Percentiles rank a stretch among this genome's conserved stretches.
Conservation (phyloP, 2,329 filamentous ascomycete genomes). For the Cordyceps pruinosa region DNA sequence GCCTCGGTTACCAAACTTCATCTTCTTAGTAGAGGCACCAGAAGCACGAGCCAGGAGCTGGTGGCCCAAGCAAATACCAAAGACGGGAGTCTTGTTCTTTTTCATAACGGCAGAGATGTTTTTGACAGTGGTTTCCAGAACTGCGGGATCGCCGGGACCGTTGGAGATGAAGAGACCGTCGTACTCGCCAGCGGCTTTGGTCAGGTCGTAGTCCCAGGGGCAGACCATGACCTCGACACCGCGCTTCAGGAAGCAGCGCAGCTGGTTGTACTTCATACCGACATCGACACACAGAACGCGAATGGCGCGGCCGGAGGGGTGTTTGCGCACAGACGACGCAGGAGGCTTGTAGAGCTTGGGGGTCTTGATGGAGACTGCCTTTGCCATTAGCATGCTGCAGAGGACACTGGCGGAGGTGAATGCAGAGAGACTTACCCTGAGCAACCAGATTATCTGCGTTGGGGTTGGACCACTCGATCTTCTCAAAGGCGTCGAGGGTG, state of each 20-base stretch:
- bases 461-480: constrained; percentile 82
- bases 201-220: constrained; percentile 93
- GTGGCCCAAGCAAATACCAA: constrained; percentile 94
- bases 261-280: constrained; percentile 96
- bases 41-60: constrained; percentile 85
- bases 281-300: constrained; percentile 92
- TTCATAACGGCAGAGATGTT: constrained; percentile 71
- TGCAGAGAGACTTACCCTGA: constrained; percentile 63
- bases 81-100: constrained; percentile 77
- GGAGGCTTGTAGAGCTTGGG: constrained; percentile 81
- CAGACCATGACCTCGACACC: constrained; percentile 92
- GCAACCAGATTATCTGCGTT: constrained; percentile 89
- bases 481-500: constrained; percentile 55
- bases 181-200: constrained; percentile 69
- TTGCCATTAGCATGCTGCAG: constrained; percentile 32
- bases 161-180: constrained; percentile 98
- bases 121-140: constrained; percentile 71
- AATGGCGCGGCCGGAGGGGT: constrained; percentile 79
- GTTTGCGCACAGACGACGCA: constrained; percentile 64
- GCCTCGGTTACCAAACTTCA: constrained; percentile 99
- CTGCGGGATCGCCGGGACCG: constrained; percentile 89
- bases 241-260: constrained; percentile 83
- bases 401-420: constrained; percentile 10
- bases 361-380: constrained; percentile 75
- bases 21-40: constrained; percentile 81